Conservation (phyloP, 2,329 filamentous ascomycete genomes). For the Plectosphaerella plurivora region DNA sequence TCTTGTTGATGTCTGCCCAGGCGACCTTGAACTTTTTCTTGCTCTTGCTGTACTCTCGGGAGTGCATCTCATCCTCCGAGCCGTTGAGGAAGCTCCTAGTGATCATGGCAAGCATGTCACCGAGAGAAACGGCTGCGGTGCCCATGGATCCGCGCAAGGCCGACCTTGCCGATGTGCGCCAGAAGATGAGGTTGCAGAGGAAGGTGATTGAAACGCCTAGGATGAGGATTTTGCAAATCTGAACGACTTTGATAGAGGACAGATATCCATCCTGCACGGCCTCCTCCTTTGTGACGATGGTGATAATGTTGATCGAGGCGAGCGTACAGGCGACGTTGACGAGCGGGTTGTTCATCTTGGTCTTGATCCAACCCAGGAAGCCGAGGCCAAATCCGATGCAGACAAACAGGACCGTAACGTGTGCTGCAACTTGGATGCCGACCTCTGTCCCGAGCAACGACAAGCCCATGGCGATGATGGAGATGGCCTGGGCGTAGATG, state of each 20-base stretch:
- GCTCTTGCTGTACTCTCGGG: conserved; percentile 59
- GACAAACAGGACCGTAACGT: conserved; percentile 72
- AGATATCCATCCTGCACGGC: conserved; percentile 79
- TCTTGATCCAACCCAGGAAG: conserved; percentile 84
- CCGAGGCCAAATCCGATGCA: conserved; percentile 86
- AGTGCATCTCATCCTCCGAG: conserved; percentile 70
- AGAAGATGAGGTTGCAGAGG: conserved; percentile 71
- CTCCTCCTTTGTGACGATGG: conserved; percentile 85
- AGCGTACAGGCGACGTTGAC: conserved; percentile 84
- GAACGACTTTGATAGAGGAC: conserved; percentile 73
- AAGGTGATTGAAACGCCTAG: conserved; percentile 70
- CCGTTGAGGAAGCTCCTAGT: conserved; percentile 81
- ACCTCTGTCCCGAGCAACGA: conserved; percentile 46
- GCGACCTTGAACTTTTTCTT: conserved; percentile 61
- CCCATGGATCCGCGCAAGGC: conserved; percentile 71
- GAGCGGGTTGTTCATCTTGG: conserved; percentile 70
- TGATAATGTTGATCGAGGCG: conserved; percentile 83
- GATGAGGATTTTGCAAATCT: conserved; percentile 79
- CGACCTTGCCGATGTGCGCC: conserved; percentile 71
- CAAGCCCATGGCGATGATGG: conserved; percentile 82
- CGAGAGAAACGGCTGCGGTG: conserved; percentile 68
- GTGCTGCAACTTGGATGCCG: conserved; percentile 62
- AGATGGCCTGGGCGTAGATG: conserved; percentile 64
- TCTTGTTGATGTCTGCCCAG: conserved; percentile 68
- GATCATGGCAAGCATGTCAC: conserved; percentile 77